Conservation (phyloP, 2,329 filamentous ascomycete genomes). For the Leptosphaerulina australis region DNA sequence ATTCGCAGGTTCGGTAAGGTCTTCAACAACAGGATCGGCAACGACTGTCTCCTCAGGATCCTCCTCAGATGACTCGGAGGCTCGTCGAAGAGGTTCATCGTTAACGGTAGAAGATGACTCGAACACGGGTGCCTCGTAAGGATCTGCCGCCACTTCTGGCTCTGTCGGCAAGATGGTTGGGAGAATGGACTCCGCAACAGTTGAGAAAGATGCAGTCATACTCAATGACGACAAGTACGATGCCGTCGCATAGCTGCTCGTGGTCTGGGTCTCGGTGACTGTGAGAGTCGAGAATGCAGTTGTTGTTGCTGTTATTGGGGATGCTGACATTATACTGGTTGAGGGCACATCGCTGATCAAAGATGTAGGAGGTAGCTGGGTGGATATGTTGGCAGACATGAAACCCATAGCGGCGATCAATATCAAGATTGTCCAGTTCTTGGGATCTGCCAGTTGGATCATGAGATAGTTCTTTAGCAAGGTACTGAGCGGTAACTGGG, state of each 20-base stretch:
- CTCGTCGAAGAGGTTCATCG: constrained; percentile 15
- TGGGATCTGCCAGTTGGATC: constrained; percentile 58
- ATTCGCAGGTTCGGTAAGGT: constrained; percentile 17
- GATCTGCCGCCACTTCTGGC: constrained; percentile 6
- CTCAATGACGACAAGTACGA: constrained; percentile 6
- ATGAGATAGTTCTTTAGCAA: constrained; percentile 61
- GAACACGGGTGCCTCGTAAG: constrained; percentile 9
- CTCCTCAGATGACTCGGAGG: constrained; percentile 10
- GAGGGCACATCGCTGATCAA: constrained; percentile 13
- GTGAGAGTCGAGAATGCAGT: constrained; percentile 37
- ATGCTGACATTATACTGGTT: constrained; percentile 2
- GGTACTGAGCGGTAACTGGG: constrained; percentile 58
- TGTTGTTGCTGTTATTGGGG: constrained; percentile 25
- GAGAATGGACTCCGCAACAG: not conserved
- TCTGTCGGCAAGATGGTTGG: constrained; percentile 8
- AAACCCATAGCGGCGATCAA: constrained; percentile 54
- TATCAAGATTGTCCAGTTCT: constrained; percentile 59
- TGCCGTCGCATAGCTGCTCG: constrained; percentile 9
- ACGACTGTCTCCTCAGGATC: constrained; percentile 15
- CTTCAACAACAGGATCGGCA: constrained; percentile 10
- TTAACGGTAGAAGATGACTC: constrained; percentile 10
- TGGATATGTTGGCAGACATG: constrained; percentile 41
- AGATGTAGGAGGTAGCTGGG: constrained; percentile 13
- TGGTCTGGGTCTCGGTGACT: constrained; percentile 30
- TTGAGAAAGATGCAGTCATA: not conserved